phyloP scores from a whole-genome alignment of 305 asterid genomes.

The Fraxinus paxiana region DNA sequence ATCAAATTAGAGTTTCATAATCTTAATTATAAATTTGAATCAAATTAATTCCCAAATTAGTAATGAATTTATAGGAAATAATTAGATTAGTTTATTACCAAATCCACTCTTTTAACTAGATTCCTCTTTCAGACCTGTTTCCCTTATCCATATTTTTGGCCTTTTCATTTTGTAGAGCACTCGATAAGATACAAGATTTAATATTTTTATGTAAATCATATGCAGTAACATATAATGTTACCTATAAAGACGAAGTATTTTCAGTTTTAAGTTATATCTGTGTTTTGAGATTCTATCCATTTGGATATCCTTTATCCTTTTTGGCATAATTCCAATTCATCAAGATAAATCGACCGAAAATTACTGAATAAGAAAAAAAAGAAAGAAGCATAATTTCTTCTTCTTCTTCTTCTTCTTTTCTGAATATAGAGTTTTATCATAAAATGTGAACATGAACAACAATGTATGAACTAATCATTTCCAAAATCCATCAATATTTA shows the following conservation, averaged over 20 bases:
- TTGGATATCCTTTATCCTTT: constrained; percentile 10
- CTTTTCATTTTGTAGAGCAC: neutral
- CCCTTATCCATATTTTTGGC: constrained; percentile 1
- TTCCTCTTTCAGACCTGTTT: neutral
- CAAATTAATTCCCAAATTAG: neutral
- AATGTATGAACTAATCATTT: neutral
- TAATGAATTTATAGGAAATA: neutral
- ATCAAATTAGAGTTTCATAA: neutral
- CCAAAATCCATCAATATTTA: neutral
- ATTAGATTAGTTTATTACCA: neutral
- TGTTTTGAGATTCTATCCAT: constrained; percentile 23
- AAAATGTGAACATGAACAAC: neutral
- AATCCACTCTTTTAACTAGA: neutral
- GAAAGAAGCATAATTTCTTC: neutral
- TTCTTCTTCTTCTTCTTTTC: neutral
- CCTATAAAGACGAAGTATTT: constrained; percentile 18
- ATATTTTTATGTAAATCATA: neutral
- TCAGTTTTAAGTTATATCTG: constrained; percentile 17
- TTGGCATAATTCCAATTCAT: constrained; percentile 24
- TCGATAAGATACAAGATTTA: neutral
- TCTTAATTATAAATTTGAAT: neutral
- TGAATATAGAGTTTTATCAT: neutral
- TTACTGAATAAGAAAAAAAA: constrained; percentile 19
- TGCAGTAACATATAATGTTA: neutral
- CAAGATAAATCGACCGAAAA: constrained; percentile 16